Evolutionary conservation across 768 basidiomycete species (phyloP).

Genomic region (Pisolithus sp.): DNA sequence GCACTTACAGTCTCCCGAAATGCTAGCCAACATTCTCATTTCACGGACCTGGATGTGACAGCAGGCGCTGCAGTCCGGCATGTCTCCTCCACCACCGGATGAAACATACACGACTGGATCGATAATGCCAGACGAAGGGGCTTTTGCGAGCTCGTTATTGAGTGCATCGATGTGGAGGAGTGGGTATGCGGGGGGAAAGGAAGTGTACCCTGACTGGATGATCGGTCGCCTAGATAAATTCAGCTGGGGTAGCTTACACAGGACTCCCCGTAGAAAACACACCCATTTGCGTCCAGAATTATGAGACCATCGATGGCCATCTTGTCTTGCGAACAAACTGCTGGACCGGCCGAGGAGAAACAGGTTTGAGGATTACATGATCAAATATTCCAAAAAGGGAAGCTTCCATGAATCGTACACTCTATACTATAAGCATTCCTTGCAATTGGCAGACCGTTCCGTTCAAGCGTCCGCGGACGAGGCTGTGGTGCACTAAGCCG

Average conservation of each 20-base stretch:
- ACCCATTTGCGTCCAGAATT: conserved; percentile 72
- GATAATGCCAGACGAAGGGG: conserved; percentile 45
- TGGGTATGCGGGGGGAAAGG: conserved; percentile 69
- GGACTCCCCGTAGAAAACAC: conserved; percentile 21
- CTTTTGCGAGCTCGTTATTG: conserved; percentile 63
- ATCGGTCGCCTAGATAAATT: conserved; percentile 56
- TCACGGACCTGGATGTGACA: conserved; percentile 78
- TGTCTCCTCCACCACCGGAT: conserved; percentile 31
- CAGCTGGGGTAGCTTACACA: conserved; percentile 1
- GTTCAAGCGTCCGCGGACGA: no score
- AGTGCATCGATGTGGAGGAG: conserved; percentile 82
- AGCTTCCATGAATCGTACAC: no score
- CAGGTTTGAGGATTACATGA: neutral
- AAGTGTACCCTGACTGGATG: conserved; percentile 86
- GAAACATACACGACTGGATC: conserved; percentile 73
- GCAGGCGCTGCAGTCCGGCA: conserved; percentile 55
- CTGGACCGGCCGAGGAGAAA: neutral
- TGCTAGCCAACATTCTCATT: conserved; percentile 70
- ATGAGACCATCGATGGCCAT: conserved; percentile 84
- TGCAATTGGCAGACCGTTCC: no score
- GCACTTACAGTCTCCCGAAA: conserved; percentile 79
- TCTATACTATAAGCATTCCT: no score
- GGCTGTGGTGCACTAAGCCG: no score
- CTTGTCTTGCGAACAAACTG: neutral
- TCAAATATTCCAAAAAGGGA: no score